Evolutionary conservation across 352 stramenopile genomes (phyloP), one percentile per base, ranked within the genome.

Genomic region (Globisporangium irregulare): DNA sequence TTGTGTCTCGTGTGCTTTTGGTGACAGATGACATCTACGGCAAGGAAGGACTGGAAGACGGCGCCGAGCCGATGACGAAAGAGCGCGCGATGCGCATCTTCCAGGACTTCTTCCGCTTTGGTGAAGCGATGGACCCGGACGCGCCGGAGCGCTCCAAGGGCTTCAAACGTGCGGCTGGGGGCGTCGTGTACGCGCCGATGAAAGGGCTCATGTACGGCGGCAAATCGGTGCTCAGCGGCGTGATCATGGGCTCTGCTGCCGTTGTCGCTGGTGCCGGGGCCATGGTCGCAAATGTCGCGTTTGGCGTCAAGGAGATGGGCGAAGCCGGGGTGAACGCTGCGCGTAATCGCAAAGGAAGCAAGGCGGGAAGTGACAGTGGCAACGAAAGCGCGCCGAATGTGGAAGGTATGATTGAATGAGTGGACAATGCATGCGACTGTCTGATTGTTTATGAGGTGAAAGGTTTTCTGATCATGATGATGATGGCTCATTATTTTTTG

Each of bases 21-120:
- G 29, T 2, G 64, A 34, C 70, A 95, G 88, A 98, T 70, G 93
- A 98, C 61, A 82, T 97, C 58, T 98, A 96, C 76, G 94, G 94
- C 68, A 97, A 98, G 79, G 90, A 93, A 73, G 93, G 92, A 48
- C 77, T 98, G 32, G 83, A 97, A 64, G 86, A 93, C 65, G 84
- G 86, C 41, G 82, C 86, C 18, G 77, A 91, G 73, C 84, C 88
- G 57, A 95, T 94, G 84, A 95, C 87, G 9, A 89, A 78, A 64
- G 87, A 95, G 71, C 84, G 86, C 22, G 87, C 84, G 14, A 85
- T 94, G 78, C 78, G 84, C 29, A 94, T 95, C 62, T 97, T 95
- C 72, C 79, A 93, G 63, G 82, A 94, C 14, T 94, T 95, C 60
- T 94, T 93, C 74, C 87, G 88, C 53, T 94, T 87, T 65, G 88